A percentile compares a stretch with the other conserved stretches of the same genome.
phyloP scores from a whole-genome alignment of 169 alveolate species.

The Plasmodium fragile region DNA sequence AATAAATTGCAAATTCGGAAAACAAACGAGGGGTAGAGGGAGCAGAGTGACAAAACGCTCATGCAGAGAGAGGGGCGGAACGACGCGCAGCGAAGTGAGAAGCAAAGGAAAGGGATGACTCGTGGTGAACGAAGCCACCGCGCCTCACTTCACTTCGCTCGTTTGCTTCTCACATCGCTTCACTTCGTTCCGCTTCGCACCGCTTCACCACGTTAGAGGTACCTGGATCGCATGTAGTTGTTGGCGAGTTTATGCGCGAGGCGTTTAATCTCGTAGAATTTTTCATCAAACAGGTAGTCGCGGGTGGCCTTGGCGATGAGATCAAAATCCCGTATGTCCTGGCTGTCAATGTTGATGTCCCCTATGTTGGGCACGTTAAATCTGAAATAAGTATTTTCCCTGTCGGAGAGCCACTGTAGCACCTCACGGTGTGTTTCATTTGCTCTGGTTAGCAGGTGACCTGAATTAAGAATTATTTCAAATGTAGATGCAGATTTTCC shows the following conservation, averaged over 20 bases:
- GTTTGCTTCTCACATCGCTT: too few relatives aligned
- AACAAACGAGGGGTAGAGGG: background rate
- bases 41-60: background rate
- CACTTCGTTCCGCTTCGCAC: background rate
- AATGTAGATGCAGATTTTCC: constrained; percentile 47
- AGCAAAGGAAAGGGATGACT: too few relatives aligned
- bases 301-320: constrained; percentile 75
- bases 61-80: too few relatives aligned
- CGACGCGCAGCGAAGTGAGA: too few relatives aligned
- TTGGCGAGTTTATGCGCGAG: constrained; percentile 76
- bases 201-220: background rate
- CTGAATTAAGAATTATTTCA: constrained; percentile 68
- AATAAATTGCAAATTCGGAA: background rate
- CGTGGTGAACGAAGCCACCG: too few relatives aligned
- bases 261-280: constrained; percentile 68
- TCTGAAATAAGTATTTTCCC: constrained; percentile 74
- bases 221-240: constrained; percentile 55
- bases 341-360: constrained; percentile 75
- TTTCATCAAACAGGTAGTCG: constrained; percentile 77
- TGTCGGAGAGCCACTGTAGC: constrained; percentile 67
- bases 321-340: constrained; percentile 57
- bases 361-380: constrained; percentile 79
- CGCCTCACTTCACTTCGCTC: too few relatives aligned
- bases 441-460: constrained; percentile 74
- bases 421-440: constrained; percentile 77